Evolutionary conservation across 2,329 filamentous ascomycete species (phyloP), one percentile per base, ranked within the genome.

Genomic region (Colletotrichum theobromicola): DNA sequence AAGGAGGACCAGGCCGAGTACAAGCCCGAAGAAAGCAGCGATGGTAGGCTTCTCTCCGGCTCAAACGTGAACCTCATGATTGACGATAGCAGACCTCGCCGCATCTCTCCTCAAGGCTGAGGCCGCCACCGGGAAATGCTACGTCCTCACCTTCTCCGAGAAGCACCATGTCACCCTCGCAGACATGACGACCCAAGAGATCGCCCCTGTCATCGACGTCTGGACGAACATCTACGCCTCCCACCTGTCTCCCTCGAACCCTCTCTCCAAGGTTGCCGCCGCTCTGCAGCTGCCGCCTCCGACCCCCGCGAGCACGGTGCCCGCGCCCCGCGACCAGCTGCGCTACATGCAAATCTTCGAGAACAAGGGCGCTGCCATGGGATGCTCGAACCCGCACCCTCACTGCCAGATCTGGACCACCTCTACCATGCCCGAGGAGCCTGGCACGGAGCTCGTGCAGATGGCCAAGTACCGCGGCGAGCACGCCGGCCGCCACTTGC

Each of bases 271-370:
- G 21, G 78, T 82, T 6, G 84, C 85, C 2, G 85, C 85, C 2
- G 79, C 82, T 24, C 82, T 87, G 7, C 79, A 83, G 7, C 81
- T 89, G 9, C 82, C 84, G 3, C 79, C 87, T 81, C 72, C 81
- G 4, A 81, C 81, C 13, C 78, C 81, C 6, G 82, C 85, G 72
- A 82, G 80, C 72, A 75, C 82, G 28, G 81, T 90, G 21, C 78
- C 85, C 9, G 85, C 86, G 32, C 93, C 95, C 6, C 91, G 89
- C 66, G 90, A 94, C 67, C 95, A 98, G 84, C 95, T 98, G 80
- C 92, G 94, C 68, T 98, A 98, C 86, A 98, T 99, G 96, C 97
- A 99, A 83, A 98, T 99, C 77, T 99, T 99, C 77, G 97, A 99
- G 86, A 99, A 99, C 88, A 99, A 99, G 86, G 97, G 97, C 66